These are phyloP conservation scores for Macroventuria anomochaeta DNA, from an alignment of 2,329 filamentous ascomycete species.

Conservation along the genomic window DNA sequence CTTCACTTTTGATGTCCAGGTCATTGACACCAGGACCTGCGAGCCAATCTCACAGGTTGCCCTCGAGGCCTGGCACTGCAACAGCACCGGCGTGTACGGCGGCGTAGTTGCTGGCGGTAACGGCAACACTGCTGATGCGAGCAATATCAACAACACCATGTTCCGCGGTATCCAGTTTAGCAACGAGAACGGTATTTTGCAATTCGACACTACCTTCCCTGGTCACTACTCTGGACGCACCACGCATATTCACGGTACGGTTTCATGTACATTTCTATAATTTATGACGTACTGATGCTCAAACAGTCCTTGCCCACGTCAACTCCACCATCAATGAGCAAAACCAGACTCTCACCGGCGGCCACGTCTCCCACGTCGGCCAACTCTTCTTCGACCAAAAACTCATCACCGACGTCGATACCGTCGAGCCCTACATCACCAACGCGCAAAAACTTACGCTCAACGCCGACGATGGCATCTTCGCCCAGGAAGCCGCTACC, in stretches of 20 bases:
- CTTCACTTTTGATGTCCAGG: conserved; percentile 57
- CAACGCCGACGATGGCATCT: conserved; percentile 59
- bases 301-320: conserved; percentile 43
- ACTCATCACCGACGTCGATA: conserved; percentile 59
- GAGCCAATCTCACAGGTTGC: conserved; percentile 54
- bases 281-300: neutral
- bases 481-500: conserved; percentile 55
- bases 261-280: too few relatives aligned
- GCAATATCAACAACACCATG: conserved; percentile 41
- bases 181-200: conserved; percentile 54
- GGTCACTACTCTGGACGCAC: conserved; percentile 45
- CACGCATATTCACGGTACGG: conserved; percentile 32
- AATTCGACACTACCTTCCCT: conserved; percentile 56
- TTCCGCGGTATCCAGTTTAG: conserved; percentile 57
- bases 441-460: conserved; percentile 52
- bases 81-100: conserved; percentile 52
- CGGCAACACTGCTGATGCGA: conserved; percentile 42
- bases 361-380: conserved; percentile 63
- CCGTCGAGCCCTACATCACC: conserved; percentile 49
- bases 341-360: conserved; percentile 58
- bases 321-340: conserved; percentile 37
- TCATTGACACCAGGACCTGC: conserved; percentile 60
- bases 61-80: conserved; percentile 57
- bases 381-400: conserved; percentile 69
- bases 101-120: conserved; percentile 51